These are phyloP conservation scores for Gynostemma pentaphyllum DNA, from an alignment of 306 rosid species.

Conservation along the genomic window DNA sequence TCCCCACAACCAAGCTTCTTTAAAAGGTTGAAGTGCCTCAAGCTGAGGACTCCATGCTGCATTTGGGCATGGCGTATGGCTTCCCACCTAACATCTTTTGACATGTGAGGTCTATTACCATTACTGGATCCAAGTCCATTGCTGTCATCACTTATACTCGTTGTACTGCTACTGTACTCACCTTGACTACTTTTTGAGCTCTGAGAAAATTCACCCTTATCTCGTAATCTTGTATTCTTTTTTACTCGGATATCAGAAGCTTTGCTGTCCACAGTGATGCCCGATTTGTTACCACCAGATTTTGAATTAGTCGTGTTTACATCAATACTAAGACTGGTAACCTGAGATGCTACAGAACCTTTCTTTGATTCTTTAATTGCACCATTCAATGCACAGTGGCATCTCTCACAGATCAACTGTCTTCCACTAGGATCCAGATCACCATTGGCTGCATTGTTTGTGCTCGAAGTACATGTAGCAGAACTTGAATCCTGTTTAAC, in stretches of 20 bases:
- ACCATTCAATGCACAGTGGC: slow-evolving; percentile 51
- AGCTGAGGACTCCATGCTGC: slow-evolving; percentile 62
- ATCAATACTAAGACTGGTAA: slow-evolving; percentile 23
- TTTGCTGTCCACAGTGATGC: slow-evolving; percentile 27
- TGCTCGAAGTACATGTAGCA: slow-evolving; percentile 23
- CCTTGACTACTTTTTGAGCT: slow-evolving; percentile 95
- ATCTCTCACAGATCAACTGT: slow-evolving; percentile 66
- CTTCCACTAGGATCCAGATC: slow-evolving; percentile 32
- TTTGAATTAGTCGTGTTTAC: slow-evolving; percentile 23
- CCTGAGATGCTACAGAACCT: slow-evolving; percentile 18
- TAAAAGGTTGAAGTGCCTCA: slow-evolving; percentile 78
- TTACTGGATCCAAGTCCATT: slow-evolving; percentile 69
- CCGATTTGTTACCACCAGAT: slow-evolving; percentile 30
- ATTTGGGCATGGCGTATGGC: slow-evolving; percentile 55
- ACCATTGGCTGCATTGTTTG: slow-evolving; percentile 29
- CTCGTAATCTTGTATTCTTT: slow-evolving; percentile 40
- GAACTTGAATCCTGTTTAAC: slow-evolving; percentile 42
- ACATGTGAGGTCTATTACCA: slow-evolving; percentile 97
- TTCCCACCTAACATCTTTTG: slow-evolving; percentile 92
- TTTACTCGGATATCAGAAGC: slow-evolving; percentile 27
- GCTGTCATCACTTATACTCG: slow-evolving; percentile 92
- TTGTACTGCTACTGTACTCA: slow-evolving; percentile 86
- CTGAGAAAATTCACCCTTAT: slow-evolving; percentile 77
- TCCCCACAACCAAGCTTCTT: slow-evolving; percentile 99
- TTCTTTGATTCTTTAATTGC: slow-evolving; percentile 30